These are phyloP conservation scores for Pochonia chlamydosporia DNA, from an alignment of 2,329 filamentous ascomycete genomes.

Conservation along the genomic window DNA sequence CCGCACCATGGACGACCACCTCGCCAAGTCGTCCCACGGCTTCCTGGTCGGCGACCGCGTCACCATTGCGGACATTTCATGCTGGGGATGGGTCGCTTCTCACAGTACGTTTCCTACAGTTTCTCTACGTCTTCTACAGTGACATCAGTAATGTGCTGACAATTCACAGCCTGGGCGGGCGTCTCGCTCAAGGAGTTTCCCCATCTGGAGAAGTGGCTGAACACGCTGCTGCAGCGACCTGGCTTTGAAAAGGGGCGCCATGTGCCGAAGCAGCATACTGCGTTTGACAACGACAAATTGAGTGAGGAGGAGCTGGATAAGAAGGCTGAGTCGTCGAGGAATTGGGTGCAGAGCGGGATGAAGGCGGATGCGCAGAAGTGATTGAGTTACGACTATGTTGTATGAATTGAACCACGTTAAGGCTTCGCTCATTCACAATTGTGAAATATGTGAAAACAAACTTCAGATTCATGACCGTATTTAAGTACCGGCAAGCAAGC, in stretches of 20 bases:
- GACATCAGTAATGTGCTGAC: neutral
- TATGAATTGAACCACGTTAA: neutral
- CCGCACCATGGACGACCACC: slow-evolving; percentile 66
- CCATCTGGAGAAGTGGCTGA: slow-evolving; percentile 69
- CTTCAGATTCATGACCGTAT: no score
- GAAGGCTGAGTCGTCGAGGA: slow-evolving; percentile 42
- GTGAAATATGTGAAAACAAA: no score
- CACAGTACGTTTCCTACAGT: slow-evolving; percentile 30
- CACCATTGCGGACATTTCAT: slow-evolving; percentile 74
- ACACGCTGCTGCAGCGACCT: slow-evolving; percentile 61
- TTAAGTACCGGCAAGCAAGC: no score
- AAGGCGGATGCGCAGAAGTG: slow-evolving; percentile 55
- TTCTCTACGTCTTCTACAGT: neutral
- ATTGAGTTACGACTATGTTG: slow-evolving; percentile 1
- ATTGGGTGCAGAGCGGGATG: slow-evolving; percentile 67
- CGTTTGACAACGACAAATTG: slow-evolving; percentile 40
- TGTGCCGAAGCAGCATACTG: slow-evolving; percentile 62
- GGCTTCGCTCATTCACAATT: no score
- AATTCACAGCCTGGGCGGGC: slow-evolving; percentile 26
- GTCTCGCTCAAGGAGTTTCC: slow-evolving; percentile 70
- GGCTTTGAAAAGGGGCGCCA: slow-evolving; percentile 71
- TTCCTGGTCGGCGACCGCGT: slow-evolving; percentile 62
- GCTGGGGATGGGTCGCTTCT: slow-evolving; percentile 69
- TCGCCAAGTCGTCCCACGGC: slow-evolving; percentile 49
- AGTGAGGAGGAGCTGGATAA: slow-evolving; percentile 51